Conservation (phyloP, 495 filamentous ascomycete species). For the Daldinia bambusicola region DNA sequence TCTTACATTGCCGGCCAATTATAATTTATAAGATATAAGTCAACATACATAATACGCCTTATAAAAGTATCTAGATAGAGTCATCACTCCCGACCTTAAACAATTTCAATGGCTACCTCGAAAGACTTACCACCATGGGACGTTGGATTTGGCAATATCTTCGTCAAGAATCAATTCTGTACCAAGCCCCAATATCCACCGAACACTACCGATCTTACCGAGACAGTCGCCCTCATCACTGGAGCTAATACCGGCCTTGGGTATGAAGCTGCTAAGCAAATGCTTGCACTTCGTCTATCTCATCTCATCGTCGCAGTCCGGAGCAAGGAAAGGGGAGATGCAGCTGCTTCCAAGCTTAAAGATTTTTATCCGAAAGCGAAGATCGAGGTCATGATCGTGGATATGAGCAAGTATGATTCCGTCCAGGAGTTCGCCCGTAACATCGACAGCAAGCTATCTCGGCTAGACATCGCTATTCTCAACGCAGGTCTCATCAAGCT, state of each 20-base stretch:
- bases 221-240: conserved; percentile 60
- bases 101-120: conserved; percentile 25
- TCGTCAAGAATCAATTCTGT: conserved; percentile 50
- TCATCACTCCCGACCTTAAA: background rate
- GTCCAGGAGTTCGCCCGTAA: conserved; percentile 57
- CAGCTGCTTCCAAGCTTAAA: conserved; percentile 52
- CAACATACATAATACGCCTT: background rate
- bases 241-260: conserved; percentile 62
- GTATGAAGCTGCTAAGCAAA: conserved; percentile 57
- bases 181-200: conserved; percentile 44
- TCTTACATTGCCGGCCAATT: background rate
- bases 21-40: background rate
- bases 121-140: conserved; percentile 32
- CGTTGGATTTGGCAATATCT: conserved; percentile 28
- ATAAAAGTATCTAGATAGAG: background rate
- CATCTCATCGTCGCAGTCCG: conserved; percentile 67
- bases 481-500: conserved; percentile 61
- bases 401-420: conserved; percentile 60
- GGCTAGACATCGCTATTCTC: conserved; percentile 63
- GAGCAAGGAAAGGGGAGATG: conserved; percentile 57
- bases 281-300: conserved; percentile 57
- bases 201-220: conserved; percentile 42
- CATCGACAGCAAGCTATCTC: conserved; percentile 46
- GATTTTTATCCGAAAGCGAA: conserved; percentile 48
- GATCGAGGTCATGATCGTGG: conserved; percentile 66